A percentile compares a stretch with the other conserved stretches of the same genome.
Evolutionary conservation across 2,329 filamentous ascomycete genomes (phyloP).

Genomic region (Botrytis paeoniae): DNA sequence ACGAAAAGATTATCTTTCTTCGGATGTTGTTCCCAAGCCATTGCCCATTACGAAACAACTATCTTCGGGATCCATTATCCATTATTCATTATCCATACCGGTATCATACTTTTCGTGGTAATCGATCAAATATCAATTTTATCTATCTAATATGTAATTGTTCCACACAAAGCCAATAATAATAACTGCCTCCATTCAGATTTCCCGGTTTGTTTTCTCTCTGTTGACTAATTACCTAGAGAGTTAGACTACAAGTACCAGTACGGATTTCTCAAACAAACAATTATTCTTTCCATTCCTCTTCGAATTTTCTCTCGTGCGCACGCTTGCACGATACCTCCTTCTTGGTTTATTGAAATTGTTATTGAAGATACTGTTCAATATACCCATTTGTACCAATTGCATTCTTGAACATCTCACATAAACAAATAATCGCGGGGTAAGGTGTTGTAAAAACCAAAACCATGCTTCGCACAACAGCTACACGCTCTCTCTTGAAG

Average conservation of each 20-base stretch:
- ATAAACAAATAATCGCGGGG: slow-evolving; percentile 29
- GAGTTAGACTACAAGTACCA: neutral
- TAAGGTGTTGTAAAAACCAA: slow-evolving; percentile 21
- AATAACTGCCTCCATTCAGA: neutral
- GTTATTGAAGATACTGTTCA: slow-evolving; percentile 15
- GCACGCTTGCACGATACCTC: neutral
- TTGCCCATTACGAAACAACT: neutral
- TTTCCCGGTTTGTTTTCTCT: slow-evolving; percentile 9
- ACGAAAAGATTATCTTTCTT: neutral
- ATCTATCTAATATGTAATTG: neutral
- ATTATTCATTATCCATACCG: neutral
- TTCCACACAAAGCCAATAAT: neutral
- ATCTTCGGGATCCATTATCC: neutral
- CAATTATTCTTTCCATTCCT: neutral
- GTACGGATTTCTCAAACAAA: neutral
- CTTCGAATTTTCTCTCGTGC: no score
- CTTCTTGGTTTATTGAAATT: neutral
- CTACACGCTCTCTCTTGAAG: slow-evolving; percentile 34
- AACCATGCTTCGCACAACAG: slow-evolving; percentile 36
- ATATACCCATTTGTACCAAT: slow-evolving; percentile 8
- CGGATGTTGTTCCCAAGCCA: neutral
- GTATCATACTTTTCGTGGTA: neutral
- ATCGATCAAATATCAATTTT: neutral
- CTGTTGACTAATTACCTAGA: neutral
- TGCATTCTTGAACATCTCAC: slow-evolving; percentile 17